Conservation (phyloP, 495 filamentous ascomycete genomes). For the Penicillium canariense region DNA sequence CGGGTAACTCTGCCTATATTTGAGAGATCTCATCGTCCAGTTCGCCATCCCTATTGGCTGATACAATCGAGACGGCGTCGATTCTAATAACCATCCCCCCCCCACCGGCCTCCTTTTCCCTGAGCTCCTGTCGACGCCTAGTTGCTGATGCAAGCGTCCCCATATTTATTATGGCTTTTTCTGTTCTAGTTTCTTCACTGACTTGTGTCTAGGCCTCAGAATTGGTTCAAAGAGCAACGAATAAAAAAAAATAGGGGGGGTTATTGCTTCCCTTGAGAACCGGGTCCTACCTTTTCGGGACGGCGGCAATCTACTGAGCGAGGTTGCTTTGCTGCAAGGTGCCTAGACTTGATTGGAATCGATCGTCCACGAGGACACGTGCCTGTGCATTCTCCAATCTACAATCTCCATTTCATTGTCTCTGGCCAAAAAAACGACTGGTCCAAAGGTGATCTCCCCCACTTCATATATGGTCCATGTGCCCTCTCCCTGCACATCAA, state of each 20-base stretch:
- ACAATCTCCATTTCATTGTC: too few species aligned
- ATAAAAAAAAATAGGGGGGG: constrained; percentile 14
- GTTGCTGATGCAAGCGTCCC: background rate
- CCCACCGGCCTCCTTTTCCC: constrained; percentile 14
- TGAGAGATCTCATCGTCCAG: constrained; percentile 18
- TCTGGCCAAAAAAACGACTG: constrained; percentile 5
- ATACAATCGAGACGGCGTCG: constrained; percentile 16
- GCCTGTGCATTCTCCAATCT: background rate
- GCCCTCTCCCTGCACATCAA: constrained; percentile 12
- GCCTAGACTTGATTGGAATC: constrained; percentile 32
- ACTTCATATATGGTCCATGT: constrained; percentile 16
- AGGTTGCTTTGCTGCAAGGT: constrained; percentile 25
- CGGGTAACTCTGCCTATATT: constrained; percentile 15
- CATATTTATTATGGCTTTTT: background rate
- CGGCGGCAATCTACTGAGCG: constrained; percentile 9
- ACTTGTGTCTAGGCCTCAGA: background rate
- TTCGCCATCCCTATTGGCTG: constrained; percentile 15
- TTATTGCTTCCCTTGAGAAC: background rate
- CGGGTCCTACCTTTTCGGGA: constrained; percentile 11
- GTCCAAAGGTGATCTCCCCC: constrained; percentile 8
- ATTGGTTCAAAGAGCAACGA: background rate
- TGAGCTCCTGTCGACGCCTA: too few species aligned
- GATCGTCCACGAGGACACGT: constrained; percentile 22
- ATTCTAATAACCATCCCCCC: constrained; percentile 22
- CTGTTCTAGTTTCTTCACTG: background rate